A percentile compares a stretch with the other conserved stretches of the same genome.
Evolutionary conservation across 495 filamentous ascomycete genomes (phyloP).

Genomic region (Neurospora discreta): DNA sequence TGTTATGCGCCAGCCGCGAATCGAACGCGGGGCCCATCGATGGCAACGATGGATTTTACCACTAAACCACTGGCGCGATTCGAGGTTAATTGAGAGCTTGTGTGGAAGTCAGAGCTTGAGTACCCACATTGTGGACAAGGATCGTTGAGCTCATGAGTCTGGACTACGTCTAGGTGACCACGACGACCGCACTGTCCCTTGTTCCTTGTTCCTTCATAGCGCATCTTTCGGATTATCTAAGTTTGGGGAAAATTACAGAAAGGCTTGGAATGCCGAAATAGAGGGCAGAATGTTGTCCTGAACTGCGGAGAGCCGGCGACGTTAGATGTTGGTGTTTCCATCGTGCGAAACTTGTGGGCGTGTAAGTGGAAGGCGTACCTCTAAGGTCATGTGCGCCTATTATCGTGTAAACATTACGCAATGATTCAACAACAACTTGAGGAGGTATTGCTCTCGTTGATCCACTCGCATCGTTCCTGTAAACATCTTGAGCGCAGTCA

Average conservation of each 20-base stretch:
- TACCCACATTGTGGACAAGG: no score
- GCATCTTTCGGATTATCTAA: no score
- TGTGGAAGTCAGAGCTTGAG: no score
- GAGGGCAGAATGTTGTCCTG: not conserved
- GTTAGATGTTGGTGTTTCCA: not conserved
- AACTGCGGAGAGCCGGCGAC: not conserved
- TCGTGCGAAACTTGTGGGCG: not conserved
- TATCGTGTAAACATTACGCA: not conserved
- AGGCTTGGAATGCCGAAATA: not conserved
- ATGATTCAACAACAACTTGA: not conserved
- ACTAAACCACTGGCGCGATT: slow-evolving; percentile 33
- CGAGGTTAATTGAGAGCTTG: not conserved
- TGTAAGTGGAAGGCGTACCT: not conserved
- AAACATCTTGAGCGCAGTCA: not conserved
- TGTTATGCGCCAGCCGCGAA: slow-evolving; percentile 34
- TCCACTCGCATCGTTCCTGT: not conserved
- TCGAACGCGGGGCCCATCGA: slow-evolving; percentile 43
- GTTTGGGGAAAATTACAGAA: no score
- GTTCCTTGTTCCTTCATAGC: not conserved
- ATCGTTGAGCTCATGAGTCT: no score
- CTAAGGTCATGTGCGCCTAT: not conserved
- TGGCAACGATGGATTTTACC: slow-evolving; percentile 45
- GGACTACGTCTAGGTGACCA: no score
- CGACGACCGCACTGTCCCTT: not conserved
- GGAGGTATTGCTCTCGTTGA: not conserved